Evolutionary conservation across 2,329 filamentous ascomycete species (phyloP).

Genomic region (Plenodomus lindquistii): DNA sequence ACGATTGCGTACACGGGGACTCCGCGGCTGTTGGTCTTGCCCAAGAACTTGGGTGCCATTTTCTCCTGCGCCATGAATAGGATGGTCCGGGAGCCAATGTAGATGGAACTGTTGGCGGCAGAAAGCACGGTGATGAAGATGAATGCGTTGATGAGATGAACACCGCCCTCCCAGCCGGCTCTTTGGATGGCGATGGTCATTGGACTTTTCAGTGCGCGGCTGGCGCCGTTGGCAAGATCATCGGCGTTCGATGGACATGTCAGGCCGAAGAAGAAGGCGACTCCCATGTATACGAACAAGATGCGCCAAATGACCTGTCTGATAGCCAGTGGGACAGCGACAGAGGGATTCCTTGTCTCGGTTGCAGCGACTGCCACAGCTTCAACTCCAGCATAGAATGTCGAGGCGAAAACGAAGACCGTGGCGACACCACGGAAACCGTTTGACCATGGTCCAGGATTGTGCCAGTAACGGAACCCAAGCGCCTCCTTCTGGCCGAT

Average conservation of each 20-base stretch:
- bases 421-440: slow-evolving; percentile 48
- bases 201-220: slow-evolving; percentile 66
- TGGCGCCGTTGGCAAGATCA: slow-evolving; percentile 63
- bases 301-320: slow-evolving; percentile 51
- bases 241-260: slow-evolving; percentile 70
- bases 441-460: slow-evolving; percentile 47
- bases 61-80: slow-evolving; percentile 75
- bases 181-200: slow-evolving; percentile 60
- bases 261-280: slow-evolving; percentile 58
- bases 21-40: slow-evolving; percentile 68
- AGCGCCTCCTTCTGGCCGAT: slow-evolving; percentile 37
- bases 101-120: slow-evolving; percentile 69
- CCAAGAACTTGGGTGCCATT: slow-evolving; percentile 71
- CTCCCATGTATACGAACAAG: slow-evolving; percentile 50
- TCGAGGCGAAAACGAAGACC: slow-evolving; percentile 50
- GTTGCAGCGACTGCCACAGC: slow-evolving; percentile 43
- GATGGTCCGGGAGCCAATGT: slow-evolving; percentile 74
- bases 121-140: slow-evolving; percentile 66
- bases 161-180: slow-evolving; percentile 72
- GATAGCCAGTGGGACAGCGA: slow-evolving; percentile 54
- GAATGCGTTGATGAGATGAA: slow-evolving; percentile 73
- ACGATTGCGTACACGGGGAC: slow-evolving; percentile 64
- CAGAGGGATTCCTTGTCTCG: slow-evolving; percentile 48
- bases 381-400: slow-evolving; percentile 47
- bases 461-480: slow-evolving; percentile 45